phyloP scores from a whole-genome alignment of 306 rosid species.

The Cicer yamashitae region DNA sequence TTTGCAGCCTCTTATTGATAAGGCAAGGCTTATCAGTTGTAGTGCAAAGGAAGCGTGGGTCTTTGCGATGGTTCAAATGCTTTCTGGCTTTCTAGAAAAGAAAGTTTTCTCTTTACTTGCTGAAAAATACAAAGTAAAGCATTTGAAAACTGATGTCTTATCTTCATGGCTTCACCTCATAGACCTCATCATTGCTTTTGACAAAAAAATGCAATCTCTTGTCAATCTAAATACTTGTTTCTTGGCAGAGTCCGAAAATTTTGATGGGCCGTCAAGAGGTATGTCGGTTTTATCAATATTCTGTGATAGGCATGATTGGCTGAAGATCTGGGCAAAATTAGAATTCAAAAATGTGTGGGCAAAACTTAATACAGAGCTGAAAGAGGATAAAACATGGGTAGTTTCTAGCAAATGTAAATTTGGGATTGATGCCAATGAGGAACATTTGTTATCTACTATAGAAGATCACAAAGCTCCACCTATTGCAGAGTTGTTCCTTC shows the following conservation, averaged over 20 bases:
- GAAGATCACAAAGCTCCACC: slow-evolving; percentile 69
- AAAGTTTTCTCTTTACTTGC: slow-evolving; percentile 58
- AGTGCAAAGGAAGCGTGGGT: slow-evolving; percentile 91
- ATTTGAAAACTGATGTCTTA: slow-evolving; percentile 56
- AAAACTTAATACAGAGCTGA: slow-evolving; percentile 61
- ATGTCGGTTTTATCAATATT: slow-evolving; percentile 65
- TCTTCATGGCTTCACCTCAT: slow-evolving; percentile 75
- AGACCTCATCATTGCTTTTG: slow-evolving; percentile 62
- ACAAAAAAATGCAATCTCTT: slow-evolving; percentile 69
- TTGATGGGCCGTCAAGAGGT: slow-evolving; percentile 55
- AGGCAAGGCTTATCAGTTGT: slow-evolving; percentile 66
- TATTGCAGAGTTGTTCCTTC: slow-evolving; percentile 61
- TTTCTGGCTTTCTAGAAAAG: slow-evolving; percentile 68
- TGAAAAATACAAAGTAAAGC: slow-evolving; percentile 55
- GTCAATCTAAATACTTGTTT: slow-evolving; percentile 57
- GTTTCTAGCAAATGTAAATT: slow-evolving; percentile 42
- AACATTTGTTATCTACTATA: slow-evolving; percentile 51
- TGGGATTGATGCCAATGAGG: slow-evolving; percentile 43
- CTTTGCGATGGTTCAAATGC: slow-evolving; percentile 68
- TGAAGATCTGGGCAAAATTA: slow-evolving; percentile 79
- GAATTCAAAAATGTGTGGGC: slow-evolving; percentile 74
- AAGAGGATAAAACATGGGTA: slow-evolving; percentile 67
- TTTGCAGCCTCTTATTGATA: slow-evolving; percentile 80
- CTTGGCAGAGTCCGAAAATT: slow-evolving; percentile 54
- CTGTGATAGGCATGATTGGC: slow-evolving; percentile 69